phyloP scores from a whole-genome alignment of 2,329 filamentous ascomycete genomes.

The Fusarium globosum region DNA sequence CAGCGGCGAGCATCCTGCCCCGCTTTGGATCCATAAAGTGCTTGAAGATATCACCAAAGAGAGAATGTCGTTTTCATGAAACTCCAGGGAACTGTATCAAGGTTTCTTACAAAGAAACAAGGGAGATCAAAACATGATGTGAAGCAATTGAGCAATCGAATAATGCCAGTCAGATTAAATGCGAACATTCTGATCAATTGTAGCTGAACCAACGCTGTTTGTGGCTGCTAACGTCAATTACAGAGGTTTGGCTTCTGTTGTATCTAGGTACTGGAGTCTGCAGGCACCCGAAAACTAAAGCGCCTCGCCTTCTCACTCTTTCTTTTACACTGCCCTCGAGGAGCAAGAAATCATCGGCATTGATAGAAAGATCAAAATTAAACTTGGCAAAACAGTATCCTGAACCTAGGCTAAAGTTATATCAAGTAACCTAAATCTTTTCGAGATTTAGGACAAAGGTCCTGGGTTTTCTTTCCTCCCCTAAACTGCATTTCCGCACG shows the following conservation, averaged over 20 bases:
- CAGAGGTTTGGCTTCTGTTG: not conserved
- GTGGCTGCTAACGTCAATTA: not conserved
- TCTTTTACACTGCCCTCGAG: not conserved
- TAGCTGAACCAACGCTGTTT: not conserved
- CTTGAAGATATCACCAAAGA: not conserved
- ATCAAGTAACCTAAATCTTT: no score
- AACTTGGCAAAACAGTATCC: no score
- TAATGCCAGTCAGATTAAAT: not conserved
- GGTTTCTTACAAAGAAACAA: not conserved
- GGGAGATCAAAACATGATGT: not conserved
- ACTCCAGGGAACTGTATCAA: not conserved
- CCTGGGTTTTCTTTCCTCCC: no score
- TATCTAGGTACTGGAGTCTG: not conserved
- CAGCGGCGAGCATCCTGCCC: not conserved
- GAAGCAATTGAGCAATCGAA: not conserved
- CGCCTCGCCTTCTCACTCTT: slow-evolving; percentile 1
- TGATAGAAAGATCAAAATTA: no score
- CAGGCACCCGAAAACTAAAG: slow-evolving; percentile 7
- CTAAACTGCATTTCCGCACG: not conserved
- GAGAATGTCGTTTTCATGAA: not conserved
- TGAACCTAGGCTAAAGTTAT: no score
- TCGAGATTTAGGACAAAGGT: no score
- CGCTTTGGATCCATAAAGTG: not conserved
- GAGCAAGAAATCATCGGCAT: no score
- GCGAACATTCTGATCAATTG: not conserved